Evolutionary conservation across 768 basidiomycete species (phyloP).

Genomic region (Rhodotorula paludigena): DNA sequence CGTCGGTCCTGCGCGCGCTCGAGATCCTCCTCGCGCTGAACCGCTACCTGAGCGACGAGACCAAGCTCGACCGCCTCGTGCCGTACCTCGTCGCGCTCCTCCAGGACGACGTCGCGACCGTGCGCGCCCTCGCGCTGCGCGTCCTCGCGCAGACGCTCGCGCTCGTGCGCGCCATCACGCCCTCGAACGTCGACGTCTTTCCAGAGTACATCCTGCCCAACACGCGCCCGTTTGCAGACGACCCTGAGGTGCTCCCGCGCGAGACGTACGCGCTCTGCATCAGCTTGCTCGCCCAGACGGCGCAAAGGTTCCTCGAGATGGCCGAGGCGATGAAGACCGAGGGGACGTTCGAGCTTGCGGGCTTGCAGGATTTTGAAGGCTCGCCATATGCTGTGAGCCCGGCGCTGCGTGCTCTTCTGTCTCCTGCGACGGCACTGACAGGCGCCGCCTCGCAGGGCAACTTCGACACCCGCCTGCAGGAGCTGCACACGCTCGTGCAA

Average conservation of each 20-base stretch:
- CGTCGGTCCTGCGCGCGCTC: slow-evolving; percentile 75
- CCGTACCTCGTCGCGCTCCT: slow-evolving; percentile 86
- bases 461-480: slow-evolving; percentile 79
- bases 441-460: slow-evolving; percentile 59
- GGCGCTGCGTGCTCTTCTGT: background rate
- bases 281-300: slow-evolving; percentile 75
- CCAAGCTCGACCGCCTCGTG: slow-evolving; percentile 85
- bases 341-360: slow-evolving; percentile 69
- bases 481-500: slow-evolving; percentile 76
- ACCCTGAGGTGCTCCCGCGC: slow-evolving; percentile 78
- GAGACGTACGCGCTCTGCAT: slow-evolving; percentile 77
- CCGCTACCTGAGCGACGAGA: slow-evolving; percentile 85
- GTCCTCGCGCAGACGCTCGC: slow-evolving; percentile 67
- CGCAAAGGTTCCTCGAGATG: slow-evolving; percentile 85
- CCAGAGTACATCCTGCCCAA: slow-evolving; percentile 95
- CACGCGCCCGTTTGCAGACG: slow-evolving; percentile 71
- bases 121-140: slow-evolving; percentile 71
- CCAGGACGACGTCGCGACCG: slow-evolving; percentile 75
- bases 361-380: slow-evolving; percentile 64
- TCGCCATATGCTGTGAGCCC: slow-evolving; percentile 10
- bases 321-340: slow-evolving; percentile 75
- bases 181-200: slow-evolving; percentile 60
- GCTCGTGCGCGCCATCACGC: slow-evolving; percentile 45
- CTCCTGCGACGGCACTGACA: background rate
- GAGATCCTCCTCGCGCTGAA: slow-evolving; percentile 76